phyloP scores from a whole-genome alignment of 192 early-diverging fungal species.

The Linnemannia elongata region DNA sequence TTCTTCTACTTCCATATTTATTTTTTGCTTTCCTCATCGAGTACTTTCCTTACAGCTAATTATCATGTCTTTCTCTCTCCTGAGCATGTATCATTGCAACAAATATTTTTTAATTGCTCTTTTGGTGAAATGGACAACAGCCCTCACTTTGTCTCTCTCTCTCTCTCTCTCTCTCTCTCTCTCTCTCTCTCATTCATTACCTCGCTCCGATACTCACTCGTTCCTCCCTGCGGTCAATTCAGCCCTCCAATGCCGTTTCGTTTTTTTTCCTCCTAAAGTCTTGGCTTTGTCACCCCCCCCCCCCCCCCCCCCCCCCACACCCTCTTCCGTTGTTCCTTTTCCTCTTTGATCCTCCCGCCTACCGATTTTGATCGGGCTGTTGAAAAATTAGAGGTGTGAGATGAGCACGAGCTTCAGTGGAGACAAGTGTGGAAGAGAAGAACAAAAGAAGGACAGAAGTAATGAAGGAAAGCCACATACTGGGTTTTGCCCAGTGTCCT shows the following conservation, averaged over 20 bases:
- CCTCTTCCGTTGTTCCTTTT: neutral
- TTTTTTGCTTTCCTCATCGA: neutral
- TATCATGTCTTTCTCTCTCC: too few species aligned
- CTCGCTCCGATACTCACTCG: neutral
- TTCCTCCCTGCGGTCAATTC: neutral
- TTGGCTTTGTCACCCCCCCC: neutral
- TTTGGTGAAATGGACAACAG: constrained; percentile 18
- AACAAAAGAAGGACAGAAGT: neutral
- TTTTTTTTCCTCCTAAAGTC: neutral
- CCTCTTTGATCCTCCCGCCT: neutral
- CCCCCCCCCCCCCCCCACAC: neutral
- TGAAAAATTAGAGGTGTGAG: neutral
- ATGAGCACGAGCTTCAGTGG: neutral
- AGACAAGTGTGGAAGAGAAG: neutral
- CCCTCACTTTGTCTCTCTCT: neutral
- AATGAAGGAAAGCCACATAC: neutral
- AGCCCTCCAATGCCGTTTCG: neutral
- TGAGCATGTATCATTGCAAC: too few species aligned
- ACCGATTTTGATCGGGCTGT: neutral
- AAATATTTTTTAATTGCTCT: neutral
- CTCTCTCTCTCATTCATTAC: neutral
- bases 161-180: neutral
- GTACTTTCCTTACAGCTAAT: neutral
- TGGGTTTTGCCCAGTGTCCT: neutral
- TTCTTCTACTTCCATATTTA: neutral